A percentile compares a stretch with the other conserved stretches of the same genome.
These are phyloP conservation scores for Coniochaeta prunicola DNA, from an alignment of 2,329 filamentous ascomycete genomes.

Conservation along the genomic window DNA sequence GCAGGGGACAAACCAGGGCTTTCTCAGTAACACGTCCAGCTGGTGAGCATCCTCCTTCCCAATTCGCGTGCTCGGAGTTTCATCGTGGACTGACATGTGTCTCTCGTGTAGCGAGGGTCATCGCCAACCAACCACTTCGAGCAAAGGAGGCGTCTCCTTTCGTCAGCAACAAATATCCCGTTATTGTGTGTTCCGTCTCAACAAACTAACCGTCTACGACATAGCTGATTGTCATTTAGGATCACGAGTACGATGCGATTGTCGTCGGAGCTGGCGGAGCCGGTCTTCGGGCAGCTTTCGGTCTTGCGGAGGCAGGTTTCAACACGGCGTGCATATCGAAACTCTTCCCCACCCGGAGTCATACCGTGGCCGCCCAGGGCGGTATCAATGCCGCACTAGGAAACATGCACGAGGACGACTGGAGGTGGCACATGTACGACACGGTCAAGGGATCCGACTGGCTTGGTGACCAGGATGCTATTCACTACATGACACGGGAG, in stretches of 20 bases:
- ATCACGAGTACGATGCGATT: constrained; percentile 97
- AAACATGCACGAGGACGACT: constrained; percentile 98
- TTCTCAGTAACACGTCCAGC: constrained; percentile 84
- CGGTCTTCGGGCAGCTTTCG: constrained; percentile 76
- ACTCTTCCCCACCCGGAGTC: constrained; percentile 78
- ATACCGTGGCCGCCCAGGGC: constrained; percentile 76
- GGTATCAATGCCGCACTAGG: constrained; percentile 84
- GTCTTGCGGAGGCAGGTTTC: constrained; percentile 81
- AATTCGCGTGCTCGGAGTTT: neutral
- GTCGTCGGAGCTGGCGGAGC: constrained; percentile 82
- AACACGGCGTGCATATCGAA: constrained; percentile 85
- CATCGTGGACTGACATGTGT: constrained; percentile 4
- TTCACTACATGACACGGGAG: constrained; percentile 98
- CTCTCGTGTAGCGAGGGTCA: constrained; percentile 61
- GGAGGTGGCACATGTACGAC: constrained; percentile 99
- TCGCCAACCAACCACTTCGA: constrained; percentile 76
- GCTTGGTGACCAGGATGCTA: constrained; percentile 95
- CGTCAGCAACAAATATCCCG: constrained; percentile 83
- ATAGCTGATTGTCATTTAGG: constrained; percentile 39
- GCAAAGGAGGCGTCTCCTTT: constrained; percentile 89
- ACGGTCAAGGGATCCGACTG: constrained; percentile 97
- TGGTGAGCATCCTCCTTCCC: constrained; percentile 44
- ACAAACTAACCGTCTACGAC: neutral
- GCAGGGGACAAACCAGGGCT: constrained; percentile 60
- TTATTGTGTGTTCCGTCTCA: constrained; percentile 61